Conservation (phyloP, 305 asterid genomes). For the Fraxinus platypoda region DNA sequence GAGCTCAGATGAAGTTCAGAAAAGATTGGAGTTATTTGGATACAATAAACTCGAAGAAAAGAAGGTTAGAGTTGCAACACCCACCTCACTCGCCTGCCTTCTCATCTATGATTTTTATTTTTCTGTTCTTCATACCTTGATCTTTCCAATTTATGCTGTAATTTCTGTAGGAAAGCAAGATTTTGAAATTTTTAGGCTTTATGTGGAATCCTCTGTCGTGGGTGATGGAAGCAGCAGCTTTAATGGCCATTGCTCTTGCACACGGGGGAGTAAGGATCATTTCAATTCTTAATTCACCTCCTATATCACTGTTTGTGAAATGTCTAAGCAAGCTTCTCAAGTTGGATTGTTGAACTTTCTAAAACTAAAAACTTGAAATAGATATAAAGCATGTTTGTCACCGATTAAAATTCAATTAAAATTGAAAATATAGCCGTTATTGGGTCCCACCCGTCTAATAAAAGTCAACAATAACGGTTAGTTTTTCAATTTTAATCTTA, state of each 20-base stretch:
- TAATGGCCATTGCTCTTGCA: conserved; percentile 57
- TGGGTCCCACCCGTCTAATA: too few species aligned
- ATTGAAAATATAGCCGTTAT: too few species aligned
- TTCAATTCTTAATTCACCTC: neutral
- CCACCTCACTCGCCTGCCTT: neutral
- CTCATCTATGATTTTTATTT: neutral
- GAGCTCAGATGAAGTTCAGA: conserved; percentile 37
- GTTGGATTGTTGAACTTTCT: neutral
- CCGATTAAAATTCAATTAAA: too few species aligned
- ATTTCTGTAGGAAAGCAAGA: conserved; percentile 48
- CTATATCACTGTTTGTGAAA: neutral
- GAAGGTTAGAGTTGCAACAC: conserved; percentile 27
- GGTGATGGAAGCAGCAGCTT: conserved; percentile 71
- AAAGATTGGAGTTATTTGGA: conserved; percentile 44
- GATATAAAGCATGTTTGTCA: too few species aligned
- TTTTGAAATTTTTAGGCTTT: conserved; percentile 56
- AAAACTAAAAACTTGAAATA: neutral
- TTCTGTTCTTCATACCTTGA: neutral
- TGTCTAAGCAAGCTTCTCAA: neutral
- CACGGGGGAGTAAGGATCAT: conserved; percentile 43
- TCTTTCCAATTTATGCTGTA: neutral
- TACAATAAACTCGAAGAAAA: conserved; percentile 58
- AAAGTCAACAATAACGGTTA: too few species aligned
- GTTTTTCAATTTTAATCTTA: too few species aligned
- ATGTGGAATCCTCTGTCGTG: conserved; percentile 72